Evolutionary conservation across 148 eudicot genomes (phyloP).

Genomic region (Agrostemma githago): DNA sequence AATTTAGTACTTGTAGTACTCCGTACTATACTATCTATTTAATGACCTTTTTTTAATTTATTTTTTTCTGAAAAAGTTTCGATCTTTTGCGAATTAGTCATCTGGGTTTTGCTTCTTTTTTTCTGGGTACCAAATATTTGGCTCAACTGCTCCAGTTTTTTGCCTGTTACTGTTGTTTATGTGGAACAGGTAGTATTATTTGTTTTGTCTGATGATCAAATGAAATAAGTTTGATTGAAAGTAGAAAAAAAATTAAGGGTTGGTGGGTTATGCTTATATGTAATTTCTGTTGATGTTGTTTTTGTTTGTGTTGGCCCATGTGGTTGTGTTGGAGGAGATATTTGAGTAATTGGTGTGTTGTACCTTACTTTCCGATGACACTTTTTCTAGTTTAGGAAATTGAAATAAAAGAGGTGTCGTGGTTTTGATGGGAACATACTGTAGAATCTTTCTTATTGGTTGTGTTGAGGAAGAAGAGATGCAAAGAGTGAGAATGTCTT

Average conservation of each 20-base stretch:
- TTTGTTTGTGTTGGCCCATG: background rate
- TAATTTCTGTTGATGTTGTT: conserved; percentile 14
- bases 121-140: background rate
- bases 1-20: no score
- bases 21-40: background rate
- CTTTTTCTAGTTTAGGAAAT: background rate
- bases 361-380: no score
- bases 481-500: conserved; percentile 72
- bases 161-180: background rate
- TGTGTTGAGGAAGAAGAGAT: conserved; percentile 30
- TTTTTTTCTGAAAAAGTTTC: conserved; percentile 3
- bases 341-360: conserved; percentile 1
- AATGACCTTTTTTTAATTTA: background rate
- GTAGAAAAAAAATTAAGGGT: background rate
- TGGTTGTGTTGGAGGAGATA: no score
- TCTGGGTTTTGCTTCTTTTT: conserved; percentile 8
- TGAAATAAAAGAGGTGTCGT: background rate
- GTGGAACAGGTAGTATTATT: background rate
- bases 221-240: background rate
- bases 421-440: background rate
- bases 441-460: background rate
- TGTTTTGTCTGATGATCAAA: conserved; percentile 1
- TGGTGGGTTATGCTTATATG: background rate
- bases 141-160: background rate
- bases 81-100: conserved; percentile 14